phyloP scores from a whole-genome alignment of 345 rosid species.

The Aegle marmelos region DNA sequence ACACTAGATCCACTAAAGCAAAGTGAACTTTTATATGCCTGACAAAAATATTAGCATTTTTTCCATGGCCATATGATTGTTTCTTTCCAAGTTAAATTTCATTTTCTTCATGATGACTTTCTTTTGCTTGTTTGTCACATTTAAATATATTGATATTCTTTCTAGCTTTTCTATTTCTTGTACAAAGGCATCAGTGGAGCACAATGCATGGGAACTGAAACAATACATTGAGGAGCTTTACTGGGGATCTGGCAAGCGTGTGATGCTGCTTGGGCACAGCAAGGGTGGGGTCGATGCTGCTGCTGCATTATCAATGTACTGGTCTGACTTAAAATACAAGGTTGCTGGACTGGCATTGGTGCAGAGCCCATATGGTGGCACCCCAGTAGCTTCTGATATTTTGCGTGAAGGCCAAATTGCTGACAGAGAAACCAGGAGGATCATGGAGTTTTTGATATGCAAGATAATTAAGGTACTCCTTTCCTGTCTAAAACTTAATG shows the following conservation, averaged over 20 bases:
- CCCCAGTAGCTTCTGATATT: slow-evolving; percentile 67
- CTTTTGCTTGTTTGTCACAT: not conserved
- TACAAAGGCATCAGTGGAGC: slow-evolving; percentile 66
- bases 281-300: slow-evolving; percentile 78
- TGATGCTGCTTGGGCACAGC: slow-evolving; percentile 77
- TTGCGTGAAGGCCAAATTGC: slow-evolving; percentile 71
- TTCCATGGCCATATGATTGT: not conserved
- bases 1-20: not conserved
- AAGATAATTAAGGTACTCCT: slow-evolving; percentile 55
- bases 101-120: not conserved
- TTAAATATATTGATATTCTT: slow-evolving; percentile 5
- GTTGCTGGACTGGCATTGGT: slow-evolving; percentile 73
- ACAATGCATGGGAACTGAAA: slow-evolving; percentile 67
- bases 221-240: slow-evolving; percentile 72
- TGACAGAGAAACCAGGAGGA: slow-evolving; percentile 60
- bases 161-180: slow-evolving; percentile 8
- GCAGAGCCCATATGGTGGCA: slow-evolving; percentile 71
- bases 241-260: slow-evolving; percentile 71
- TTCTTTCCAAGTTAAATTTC: not conserved
- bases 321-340: slow-evolving; percentile 50
- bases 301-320: slow-evolving; percentile 64
- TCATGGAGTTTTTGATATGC: slow-evolving; percentile 67
- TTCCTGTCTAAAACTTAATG: slow-evolving; percentile 3
- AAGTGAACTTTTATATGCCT: not conserved
- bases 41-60: not conserved